phyloP scores from a whole-genome alignment of 768 basidiomycete species.

The Tricholoma sp. region DNA sequence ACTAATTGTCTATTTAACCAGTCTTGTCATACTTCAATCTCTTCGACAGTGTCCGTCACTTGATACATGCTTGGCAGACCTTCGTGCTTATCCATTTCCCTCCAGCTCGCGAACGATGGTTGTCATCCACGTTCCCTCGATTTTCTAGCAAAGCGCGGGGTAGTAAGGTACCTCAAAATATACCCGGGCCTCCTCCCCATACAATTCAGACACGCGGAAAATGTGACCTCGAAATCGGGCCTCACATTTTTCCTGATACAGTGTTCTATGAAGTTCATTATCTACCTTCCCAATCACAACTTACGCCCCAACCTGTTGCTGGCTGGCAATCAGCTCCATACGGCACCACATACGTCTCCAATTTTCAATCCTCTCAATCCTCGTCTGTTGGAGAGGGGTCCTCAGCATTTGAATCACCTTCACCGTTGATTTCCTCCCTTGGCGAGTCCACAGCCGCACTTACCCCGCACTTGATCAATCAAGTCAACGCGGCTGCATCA shows the following conservation, averaged over 20 bases:
- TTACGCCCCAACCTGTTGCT: conserved; percentile 20
- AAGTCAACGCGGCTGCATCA: conserved; percentile 62
- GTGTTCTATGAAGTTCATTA: conserved; percentile 73
- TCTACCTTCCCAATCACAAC: conserved; percentile 29
- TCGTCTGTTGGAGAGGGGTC: background rate
- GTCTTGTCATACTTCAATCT: conserved; percentile 60
- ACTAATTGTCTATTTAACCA: conserved; percentile 18
- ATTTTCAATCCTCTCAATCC: conserved; percentile 5
- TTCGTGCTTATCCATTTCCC: conserved; percentile 8
- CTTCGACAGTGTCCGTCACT: conserved; percentile 58
- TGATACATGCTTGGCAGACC: conserved; percentile 5
- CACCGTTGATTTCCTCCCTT: conserved; percentile 42
- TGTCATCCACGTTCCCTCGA: conserved; percentile 61
- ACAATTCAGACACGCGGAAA: conserved; percentile 59
- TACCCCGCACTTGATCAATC: conserved; percentile 52
- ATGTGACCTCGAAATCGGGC: conserved; percentile 71
- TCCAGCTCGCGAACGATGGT: conserved; percentile 68
- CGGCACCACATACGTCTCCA: conserved; percentile 11
- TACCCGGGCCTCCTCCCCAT: conserved; percentile 64
- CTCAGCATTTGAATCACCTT: conserved; percentile 7
- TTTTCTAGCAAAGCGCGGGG: conserved; percentile 64
- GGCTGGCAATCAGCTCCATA: conserved; percentile 26
- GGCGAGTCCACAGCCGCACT: conserved; percentile 38
- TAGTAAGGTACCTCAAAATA: conserved; percentile 45
- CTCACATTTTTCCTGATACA: conserved; percentile 66